A percentile compares a stretch with the other conserved stretches of the same genome.
Conservation (phyloP, 2,329 filamentous ascomycete species). For the Neofusicoccum cordaticola region DNA sequence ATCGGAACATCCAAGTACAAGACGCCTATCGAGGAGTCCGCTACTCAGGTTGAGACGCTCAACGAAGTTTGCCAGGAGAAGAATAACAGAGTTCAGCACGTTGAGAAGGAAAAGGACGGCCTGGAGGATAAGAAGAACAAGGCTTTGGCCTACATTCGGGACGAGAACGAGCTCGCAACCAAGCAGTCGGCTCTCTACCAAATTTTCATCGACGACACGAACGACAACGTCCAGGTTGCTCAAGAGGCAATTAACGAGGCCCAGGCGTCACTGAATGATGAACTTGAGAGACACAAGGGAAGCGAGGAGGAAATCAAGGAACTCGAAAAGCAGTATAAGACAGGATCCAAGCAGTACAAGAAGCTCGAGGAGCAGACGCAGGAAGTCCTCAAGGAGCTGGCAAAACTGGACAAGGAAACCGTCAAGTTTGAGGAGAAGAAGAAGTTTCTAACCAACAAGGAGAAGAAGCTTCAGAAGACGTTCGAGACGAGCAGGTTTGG, state of each 20-base stretch:
- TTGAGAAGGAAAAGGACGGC: conserved; percentile 92
- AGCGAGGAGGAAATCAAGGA: conserved; percentile 87
- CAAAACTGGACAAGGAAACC: conserved; percentile 90
- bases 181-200: conserved; percentile 94
- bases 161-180: conserved; percentile 86
- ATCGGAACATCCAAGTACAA: conserved; percentile 99
- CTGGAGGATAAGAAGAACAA: conserved; percentile 97
- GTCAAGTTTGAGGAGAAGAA: conserved; percentile 98
- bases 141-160: conserved; percentile 80
- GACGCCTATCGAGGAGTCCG: conserved; percentile 90
- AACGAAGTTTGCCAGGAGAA: conserved; percentile 97
- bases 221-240: conserved; percentile 83
- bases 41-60: conserved; percentile 81
- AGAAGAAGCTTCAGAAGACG: conserved; percentile 90
- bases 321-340: conserved; percentile 79
- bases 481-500: conserved; percentile 74
- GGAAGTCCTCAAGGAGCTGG: conserved; percentile 76
- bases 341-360: conserved; percentile 79
- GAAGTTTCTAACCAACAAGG: conserved; percentile 87
- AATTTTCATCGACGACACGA: conserved; percentile 82
- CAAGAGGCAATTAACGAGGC: conserved; percentile 89
- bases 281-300: conserved; percentile 88
- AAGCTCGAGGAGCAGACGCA: conserved; percentile 78
- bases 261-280: conserved; percentile 79
- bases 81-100: conserved; percentile 90